Percentiles rank a stretch among this genome's conserved stretches.
Conservation (phyloP, 306 rosid species). For the Mucuna pruriens region DNA sequence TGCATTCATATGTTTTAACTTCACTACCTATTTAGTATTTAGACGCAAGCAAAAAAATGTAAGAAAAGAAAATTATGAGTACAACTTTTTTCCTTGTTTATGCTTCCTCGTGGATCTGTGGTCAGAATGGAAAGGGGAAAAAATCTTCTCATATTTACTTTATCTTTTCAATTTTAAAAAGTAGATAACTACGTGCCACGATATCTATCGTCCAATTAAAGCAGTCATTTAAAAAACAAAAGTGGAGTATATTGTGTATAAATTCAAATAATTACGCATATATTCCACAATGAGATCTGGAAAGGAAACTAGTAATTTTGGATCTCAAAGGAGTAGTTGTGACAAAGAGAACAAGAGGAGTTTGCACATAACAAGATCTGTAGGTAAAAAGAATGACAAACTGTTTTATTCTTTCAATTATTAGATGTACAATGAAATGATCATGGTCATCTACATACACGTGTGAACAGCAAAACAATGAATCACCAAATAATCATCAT, state of each 20-base stretch:
- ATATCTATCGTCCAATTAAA: not conserved
- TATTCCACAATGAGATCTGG: not conserved
- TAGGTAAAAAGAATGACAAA: slow-evolving; percentile 64
- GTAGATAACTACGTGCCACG: not conserved
- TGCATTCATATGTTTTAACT: not conserved
- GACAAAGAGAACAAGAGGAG: not conserved
- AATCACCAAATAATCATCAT: slow-evolving; percentile 50
- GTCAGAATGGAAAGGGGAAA: not conserved
- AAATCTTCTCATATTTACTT: not conserved
- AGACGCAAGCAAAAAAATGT: not conserved
- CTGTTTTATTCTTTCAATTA: slow-evolving; percentile 63
- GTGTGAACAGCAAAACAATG: slow-evolving; percentile 58
- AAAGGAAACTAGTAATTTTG: not conserved
- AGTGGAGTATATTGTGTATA: not conserved
- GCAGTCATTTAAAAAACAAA: not conserved
- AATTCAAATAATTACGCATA: no score
- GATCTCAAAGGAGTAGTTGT: not conserved
- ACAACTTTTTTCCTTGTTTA: not conserved
- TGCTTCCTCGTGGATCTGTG: not conserved
- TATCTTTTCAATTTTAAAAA: not conserved
- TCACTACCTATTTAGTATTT: not conserved
- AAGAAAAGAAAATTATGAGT: not conserved
- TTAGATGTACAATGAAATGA: slow-evolving; percentile 66
- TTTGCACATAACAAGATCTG: not conserved
- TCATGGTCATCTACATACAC: slow-evolving; percentile 67